Evolutionary conservation across 139 green algal species (phyloP), one percentile per base, ranked within the genome.

Genomic region (Chlorella sp.): DNA sequence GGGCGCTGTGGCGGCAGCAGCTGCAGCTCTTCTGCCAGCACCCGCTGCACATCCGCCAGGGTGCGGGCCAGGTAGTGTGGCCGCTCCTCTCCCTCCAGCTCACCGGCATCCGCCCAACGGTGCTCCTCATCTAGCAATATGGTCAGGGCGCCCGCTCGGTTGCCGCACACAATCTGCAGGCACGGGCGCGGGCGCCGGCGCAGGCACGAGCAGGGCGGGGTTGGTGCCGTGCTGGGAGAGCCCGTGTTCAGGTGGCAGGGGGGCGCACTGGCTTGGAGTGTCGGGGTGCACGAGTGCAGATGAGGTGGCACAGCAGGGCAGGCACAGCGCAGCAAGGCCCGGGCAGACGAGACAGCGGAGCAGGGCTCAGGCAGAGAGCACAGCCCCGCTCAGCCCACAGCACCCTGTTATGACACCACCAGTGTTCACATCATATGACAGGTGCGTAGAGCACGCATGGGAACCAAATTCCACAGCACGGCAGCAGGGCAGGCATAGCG

Each of bases 81-180:
- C 61, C 90, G 89, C 83, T 90, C 73, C 80, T 97, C 95, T 1
- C 93, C 95, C 9, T 82, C 22, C 24, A 97, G 48, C 26, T 78
- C 53, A 15, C 60, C 64, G 30, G 66, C 40, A 21, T 16, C 86
- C 39, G 88, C 34, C 39, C 61, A 66, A 32, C 92, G 91, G 32
- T 81, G 78, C 3, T 90, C 36, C 37, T 93, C 89, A 71, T 98
- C 95, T 24, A 98, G 89, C 53, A 98, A 89, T 26, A 97, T 92
- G 0, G 94, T 98, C 28, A 95, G 15, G 32, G 96, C 92, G 7
- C 96, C 96, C 9, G 96, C 96, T 22, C 95, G 85, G 39, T 96
- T 97, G 66, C 95, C 95, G 76, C 93, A 96, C 42, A 97, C 93
- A 75, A 97, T 83, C 93, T 96, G 93, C 89, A 80, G 69, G 34